Evolutionary conservation across 345 rosid species (phyloP).

Genomic region (Rhizophora mangle): DNA sequence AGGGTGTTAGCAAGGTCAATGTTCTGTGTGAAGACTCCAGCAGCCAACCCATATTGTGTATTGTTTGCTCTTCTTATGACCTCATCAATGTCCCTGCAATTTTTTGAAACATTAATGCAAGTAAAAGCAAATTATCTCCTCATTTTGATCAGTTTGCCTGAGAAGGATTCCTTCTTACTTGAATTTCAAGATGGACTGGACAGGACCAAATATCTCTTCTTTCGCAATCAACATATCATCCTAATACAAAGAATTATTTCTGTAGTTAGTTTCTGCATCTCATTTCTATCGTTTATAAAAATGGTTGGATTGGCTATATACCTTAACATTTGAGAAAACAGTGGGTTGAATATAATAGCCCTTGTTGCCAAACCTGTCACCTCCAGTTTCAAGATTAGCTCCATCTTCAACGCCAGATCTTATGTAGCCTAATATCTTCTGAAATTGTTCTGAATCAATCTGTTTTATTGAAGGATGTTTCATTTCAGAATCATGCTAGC

Average conservation of each 20-base stretch:
- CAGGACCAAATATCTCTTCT: constrained; percentile 96
- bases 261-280: background rate
- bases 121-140: background rate
- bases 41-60: constrained; percentile 64
- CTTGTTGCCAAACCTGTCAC: constrained; percentile 60
- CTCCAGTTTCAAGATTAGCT: constrained; percentile 90
- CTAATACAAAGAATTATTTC: constrained; percentile 26
- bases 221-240: constrained; percentile 87
- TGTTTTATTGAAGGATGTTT: constrained; percentile 17
- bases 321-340: constrained; percentile 91
- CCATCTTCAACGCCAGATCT: constrained; percentile 70
- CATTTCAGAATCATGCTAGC: background rate
- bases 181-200: constrained; percentile 84
- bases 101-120: background rate
- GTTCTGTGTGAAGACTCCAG: constrained; percentile 79
- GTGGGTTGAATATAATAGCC: constrained; percentile 91
- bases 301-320: constrained; percentile 16
- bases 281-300: background rate
- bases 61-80: constrained; percentile 65
- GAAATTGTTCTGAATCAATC: constrained; percentile 72
- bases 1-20: constrained; percentile 72
- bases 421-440: constrained; percentile 67
- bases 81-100: constrained; percentile 62
- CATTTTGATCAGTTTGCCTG: background rate
- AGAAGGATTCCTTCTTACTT: constrained; percentile 45